Evolutionary conservation across 1,284 basidiomycete species (phyloP), one percentile per base, ranked within the genome.

Genomic region (Microbotryum violaceum): DNA sequence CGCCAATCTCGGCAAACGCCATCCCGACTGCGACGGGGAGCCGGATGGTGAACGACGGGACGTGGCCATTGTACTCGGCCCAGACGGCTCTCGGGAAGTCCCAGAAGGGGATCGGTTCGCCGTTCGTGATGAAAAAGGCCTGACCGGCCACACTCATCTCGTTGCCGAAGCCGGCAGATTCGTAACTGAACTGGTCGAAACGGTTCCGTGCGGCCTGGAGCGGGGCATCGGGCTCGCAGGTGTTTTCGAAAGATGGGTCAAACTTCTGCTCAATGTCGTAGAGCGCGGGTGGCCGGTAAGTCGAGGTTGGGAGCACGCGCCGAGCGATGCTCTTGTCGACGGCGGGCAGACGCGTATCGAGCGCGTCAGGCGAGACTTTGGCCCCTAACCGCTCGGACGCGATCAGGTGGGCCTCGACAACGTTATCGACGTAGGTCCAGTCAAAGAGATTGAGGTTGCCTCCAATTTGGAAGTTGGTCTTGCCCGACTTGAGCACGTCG

Each of bases 361-460:
- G 81, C 74, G 55, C 75, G 67, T 65, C 65, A 52, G 74, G 70
- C 9, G 75, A 74, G 60, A 79, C 77, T 3, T 56, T 62, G 2
- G 77, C 75, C 56, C 78, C 79, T 47, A 94, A 83, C 72, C 83
- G 85, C 79, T 97, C 93, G 10, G 89, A 88, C 2, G 96, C 96
- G 53, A 98, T 84, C 9, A 99, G 78, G 74, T 99, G 96, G 2
- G 94, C 94, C 72, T 89, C 84, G 0, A 92, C 93, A 64, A 96
- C 87, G 75, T 99, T 99, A 66, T 85, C 90, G 66, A 98, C 91
- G 72, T 97, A 97, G 1, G 94, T 97, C 85, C 90, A 97, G 77
- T 99, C 96, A 71, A 92, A 94, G 12, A 97, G 78, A 75, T 98
- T 98, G 64, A 81, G 83, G 78, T 97, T 97, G 76, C 87, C 81